Evolutionary conservation across 768 basidiomycete genomes (phyloP), one percentile per base, ranked within the genome.

Genomic region (Phlebiopsis gigantea): DNA sequence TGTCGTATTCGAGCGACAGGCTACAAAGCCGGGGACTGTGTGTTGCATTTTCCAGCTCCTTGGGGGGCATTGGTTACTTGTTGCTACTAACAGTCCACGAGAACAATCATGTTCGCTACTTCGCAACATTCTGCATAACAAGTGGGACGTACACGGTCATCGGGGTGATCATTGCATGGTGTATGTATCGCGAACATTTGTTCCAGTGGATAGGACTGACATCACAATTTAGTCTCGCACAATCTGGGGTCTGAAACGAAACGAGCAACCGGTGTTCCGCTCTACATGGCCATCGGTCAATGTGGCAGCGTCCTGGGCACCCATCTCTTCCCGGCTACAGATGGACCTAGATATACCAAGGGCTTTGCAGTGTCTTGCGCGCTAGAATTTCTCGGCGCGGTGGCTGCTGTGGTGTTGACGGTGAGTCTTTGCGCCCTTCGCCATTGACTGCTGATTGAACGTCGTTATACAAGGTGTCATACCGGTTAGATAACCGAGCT

Each of bases 81-180:
- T 66, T 90, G 25, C 74, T 91, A 21, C 68, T 88, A 14, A 71
- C 77, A 2, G 80, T 84, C 0, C 74, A 69, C 1, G 57, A 70
- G 22, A 85, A 87, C 65, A 70, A 74, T 14, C 82, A 81, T 31
- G 86, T 76, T n/a, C 77, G 82, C 22, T 92, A 90, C 63, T 91
- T 91, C 63, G 85, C 87, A 10, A 83, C 82, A 10, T 89, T 90
- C 69, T 87, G 85, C 60, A 84, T 91, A 60, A 85, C 84, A 0
- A 79, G 82, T 53, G 88, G 88, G 39, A 90, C 87, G 0, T 91
- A 90, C 61, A 85, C 87, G 0, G 79, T 81, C 1, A 89, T 90
- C 60, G 88, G 87, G 1, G 69, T 88, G 5, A 79, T 81, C 39
- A 84, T 90, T 53, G 85, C 88, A 2, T 90, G 89, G 90, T 88